Base-by-base conservation (phyloP, 306 rosid genomes). In the Coriaria nepalensis region DNA sequence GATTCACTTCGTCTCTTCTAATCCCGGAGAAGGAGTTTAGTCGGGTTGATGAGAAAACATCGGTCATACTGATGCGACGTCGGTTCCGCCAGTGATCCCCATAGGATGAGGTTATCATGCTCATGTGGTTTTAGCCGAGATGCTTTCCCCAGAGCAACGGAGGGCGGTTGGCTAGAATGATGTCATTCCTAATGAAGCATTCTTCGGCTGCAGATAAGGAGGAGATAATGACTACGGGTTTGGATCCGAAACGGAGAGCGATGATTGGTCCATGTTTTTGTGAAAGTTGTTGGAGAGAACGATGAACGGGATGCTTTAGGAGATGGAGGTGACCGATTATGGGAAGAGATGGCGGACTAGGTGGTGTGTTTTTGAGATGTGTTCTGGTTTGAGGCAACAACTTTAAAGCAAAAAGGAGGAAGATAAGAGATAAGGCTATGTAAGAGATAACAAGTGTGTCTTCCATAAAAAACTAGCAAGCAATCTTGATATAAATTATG, bases 271-370 rank as follows among this genome's bases (percentile, higher is more conserved):
- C 49, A 29, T 45, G 7, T 20, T 45, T 45, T 11, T 11, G 29
- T 11, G 49, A 45, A 13, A 45, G 29, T 9, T 5, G 11, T 8
- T 45, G 49, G 9, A 45, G 14, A 0, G 49, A 4, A 8, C 49
- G 14, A 8, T 45, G 49, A 8, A 45, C 29, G 1, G 49, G 49
- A n/a, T n/a, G 29, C 32, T 45, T 45, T 9, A 45, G 29, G 14
- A n/a, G 49, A 45, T 45, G 49, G 6, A 45, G 49, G 34, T 45
- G 49, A 20, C 49, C 49, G 49, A 45, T 45, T 13, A 45, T 45
- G 5, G 49, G 49, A 4, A 45, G 49, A 45, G 49, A 45, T n/a
- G 49, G 13, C 14, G 45, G 45, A 9, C 45, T 13, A 10, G 45
- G 45, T 5, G 45, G 45, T 10, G 13, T n/a, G 45, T 42, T 42